Base-by-base conservation (phyloP, 805 yeast genomes). In the Cyberlindnera nakhonratchasimensis region DNA sequence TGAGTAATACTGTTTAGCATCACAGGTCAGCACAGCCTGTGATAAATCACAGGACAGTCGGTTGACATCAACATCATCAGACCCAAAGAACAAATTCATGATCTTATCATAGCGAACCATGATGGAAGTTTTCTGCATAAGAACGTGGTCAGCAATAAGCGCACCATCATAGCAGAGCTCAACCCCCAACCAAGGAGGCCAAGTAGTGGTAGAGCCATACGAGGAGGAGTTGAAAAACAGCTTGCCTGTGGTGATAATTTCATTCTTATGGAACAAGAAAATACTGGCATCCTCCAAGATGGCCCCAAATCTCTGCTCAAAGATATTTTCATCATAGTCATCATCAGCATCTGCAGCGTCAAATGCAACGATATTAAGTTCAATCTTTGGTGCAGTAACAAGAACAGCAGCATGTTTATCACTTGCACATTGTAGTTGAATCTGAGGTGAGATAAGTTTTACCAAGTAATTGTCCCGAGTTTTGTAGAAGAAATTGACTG, bases 141-240 rank as follows among this genome's bases (percentile, higher is more conserved):
- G 65, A 37, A 80, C 69, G 42, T 74, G 72, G 11, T 72, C 68
- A 10, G 64, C 55, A 45, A 78, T 62, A 2, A 71, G 54, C 0
- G 72, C 68, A 16, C 75, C 69, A 38, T 80, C 79, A 47, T 77
- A 74, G 48, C 86, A 78, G 18, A 81, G 67, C 54, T 87, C 95
- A 36, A 77, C 59, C 2, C 90, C 88, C 25, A 89, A 61, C 88
- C 96, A 90, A 0, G 96, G 95, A 3, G 96, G 96, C 97, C 96
- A 90, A 16, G 66, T 66, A 4, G 63, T 43, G 6, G 55, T 61
- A 2, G 85, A 74, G 1, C 96, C 93, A 62, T 87, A 89, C 2
- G 75, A 65, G 11, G 64, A 62, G 11, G 66, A 62, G 32, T 75
- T 72, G 51, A 74, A 71, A 24, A 71, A 67, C 9, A 71, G 53